Percentiles rank a stretch among this genome's conserved stretches.
phyloP scores from a whole-genome alignment of 2,329 filamentous ascomycete genomes.

The Fonsecaea nubica region DNA sequence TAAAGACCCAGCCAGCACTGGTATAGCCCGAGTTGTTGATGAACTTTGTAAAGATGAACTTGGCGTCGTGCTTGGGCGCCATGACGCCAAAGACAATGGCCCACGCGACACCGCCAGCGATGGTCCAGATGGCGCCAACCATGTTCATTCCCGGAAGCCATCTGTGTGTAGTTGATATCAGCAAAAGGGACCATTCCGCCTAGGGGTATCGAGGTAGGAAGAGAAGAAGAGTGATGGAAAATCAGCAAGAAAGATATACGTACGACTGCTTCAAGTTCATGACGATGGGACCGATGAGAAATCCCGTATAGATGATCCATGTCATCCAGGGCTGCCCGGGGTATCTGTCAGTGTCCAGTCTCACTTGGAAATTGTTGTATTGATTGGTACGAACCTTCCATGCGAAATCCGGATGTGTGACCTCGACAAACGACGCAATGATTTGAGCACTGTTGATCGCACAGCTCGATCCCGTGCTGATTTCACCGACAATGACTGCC shows the following conservation, averaged over 20 bases:
- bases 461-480: constrained; percentile 34
- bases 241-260: neutral
- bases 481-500: constrained; percentile 34
- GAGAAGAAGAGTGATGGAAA: neutral
- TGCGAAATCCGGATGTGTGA: constrained; percentile 31
- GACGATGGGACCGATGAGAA: constrained; percentile 33
- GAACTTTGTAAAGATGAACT: constrained; percentile 64
- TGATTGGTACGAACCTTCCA: constrained; percentile 26
- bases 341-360: constrained; percentile 15
- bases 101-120: constrained; percentile 32
- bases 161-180: constrained; percentile 7
- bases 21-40: constrained; percentile 53
- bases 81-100: constrained; percentile 35
- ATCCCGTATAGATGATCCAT: constrained; percentile 34
- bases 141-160: constrained; percentile 37
- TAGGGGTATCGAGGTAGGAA: neutral
- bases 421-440: constrained; percentile 34
- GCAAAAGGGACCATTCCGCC: neutral
- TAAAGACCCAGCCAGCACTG: constrained; percentile 64
- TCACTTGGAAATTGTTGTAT: neutral
- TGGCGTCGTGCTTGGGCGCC: constrained; percentile 36
- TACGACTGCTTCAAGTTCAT: constrained; percentile 34
- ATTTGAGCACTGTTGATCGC: constrained; percentile 35
- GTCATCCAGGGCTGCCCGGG: constrained; percentile 28
- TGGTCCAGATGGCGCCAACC: constrained; percentile 32